Evolutionary conservation across 2,329 filamentous ascomycete genomes (phyloP).

Genomic region (Plectosphaerella plurivora): DNA sequence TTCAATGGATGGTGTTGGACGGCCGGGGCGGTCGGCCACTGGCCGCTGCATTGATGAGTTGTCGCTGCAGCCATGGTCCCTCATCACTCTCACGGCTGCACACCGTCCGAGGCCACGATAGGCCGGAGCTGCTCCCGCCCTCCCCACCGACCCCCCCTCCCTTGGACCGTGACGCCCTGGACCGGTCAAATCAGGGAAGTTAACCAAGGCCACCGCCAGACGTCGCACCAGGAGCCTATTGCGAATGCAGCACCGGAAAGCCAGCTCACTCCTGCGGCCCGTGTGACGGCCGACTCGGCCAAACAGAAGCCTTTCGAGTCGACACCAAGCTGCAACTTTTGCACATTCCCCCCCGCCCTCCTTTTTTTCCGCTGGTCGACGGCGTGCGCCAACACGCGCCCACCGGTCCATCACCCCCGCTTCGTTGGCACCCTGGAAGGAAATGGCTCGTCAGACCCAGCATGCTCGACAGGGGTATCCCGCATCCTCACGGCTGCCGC

Average conservation of each 20-base stretch:
- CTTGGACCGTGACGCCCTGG: background rate
- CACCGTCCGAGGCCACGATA: conserved; percentile 33
- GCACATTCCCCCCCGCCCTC: too few species aligned
- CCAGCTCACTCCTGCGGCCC: conserved; percentile 38
- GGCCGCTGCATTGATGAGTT: conserved; percentile 37
- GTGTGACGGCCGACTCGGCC: conserved; percentile 12
- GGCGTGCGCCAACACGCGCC: background rate
- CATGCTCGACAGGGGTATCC: conserved; percentile 2
- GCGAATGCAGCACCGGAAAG: conserved; percentile 29
- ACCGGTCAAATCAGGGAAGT: conserved; percentile 30
- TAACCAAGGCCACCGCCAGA: conserved; percentile 26
- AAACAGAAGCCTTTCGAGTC: background rate
- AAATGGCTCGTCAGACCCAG: conserved; percentile 1
- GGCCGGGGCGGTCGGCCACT: conserved; percentile 10
- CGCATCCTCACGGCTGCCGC: background rate
- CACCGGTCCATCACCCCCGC: background rate
- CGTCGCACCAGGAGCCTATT: conserved; percentile 31
- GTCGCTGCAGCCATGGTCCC: conserved; percentile 38
- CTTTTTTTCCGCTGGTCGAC: conserved; percentile 1
- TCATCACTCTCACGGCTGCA: conserved; percentile 27
- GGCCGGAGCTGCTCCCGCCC: conserved; percentile 28
- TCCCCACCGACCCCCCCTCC: conserved; percentile 29
- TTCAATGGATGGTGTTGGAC: background rate
- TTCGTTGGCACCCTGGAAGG: background rate
- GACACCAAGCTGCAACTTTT: background rate